These are phyloP conservation scores for Trypanosoma theileri DNA, from an alignment of 208 protist genomes.

Conservation along the genomic window DNA sequence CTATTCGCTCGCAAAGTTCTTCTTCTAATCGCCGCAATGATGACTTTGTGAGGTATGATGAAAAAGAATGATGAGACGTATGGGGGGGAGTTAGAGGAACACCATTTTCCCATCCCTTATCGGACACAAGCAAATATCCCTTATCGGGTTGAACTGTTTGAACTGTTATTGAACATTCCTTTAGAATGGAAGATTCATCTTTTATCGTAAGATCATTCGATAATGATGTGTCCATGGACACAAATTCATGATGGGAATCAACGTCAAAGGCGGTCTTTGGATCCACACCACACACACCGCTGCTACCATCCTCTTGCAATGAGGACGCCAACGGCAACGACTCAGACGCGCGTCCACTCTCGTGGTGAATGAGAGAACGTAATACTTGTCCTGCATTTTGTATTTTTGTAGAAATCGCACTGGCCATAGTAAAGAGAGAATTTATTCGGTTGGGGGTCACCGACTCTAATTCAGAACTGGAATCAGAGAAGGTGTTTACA, in stretches of 20 bases:
- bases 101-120: background rate
- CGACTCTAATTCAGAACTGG: background rate
- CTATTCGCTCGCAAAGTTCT: background rate
- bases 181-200: too few species aligned
- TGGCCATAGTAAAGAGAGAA: background rate
- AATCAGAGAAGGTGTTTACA: background rate
- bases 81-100: background rate
- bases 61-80: slow-evolving; percentile 1
- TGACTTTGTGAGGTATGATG: slow-evolving; percentile 11
- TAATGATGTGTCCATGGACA: background rate
- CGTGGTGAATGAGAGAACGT: background rate
- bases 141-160: too few species aligned
- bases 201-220: background rate
- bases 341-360: background rate
- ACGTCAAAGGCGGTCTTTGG: background rate
- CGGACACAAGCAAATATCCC: too few species aligned
- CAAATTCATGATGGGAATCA: background rate
- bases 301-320: too few species aligned
- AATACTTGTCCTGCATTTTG: background rate
- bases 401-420: slow-evolving; percentile 1
- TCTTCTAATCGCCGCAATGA: slow-evolving; percentile 3
- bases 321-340: background rate
- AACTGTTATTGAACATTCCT: too few species aligned
- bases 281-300: too few species aligned
- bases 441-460: too few species aligned